Base-by-base conservation (phyloP, 1,284 basidiomycete genomes). In the Tilletia indica region DNA sequence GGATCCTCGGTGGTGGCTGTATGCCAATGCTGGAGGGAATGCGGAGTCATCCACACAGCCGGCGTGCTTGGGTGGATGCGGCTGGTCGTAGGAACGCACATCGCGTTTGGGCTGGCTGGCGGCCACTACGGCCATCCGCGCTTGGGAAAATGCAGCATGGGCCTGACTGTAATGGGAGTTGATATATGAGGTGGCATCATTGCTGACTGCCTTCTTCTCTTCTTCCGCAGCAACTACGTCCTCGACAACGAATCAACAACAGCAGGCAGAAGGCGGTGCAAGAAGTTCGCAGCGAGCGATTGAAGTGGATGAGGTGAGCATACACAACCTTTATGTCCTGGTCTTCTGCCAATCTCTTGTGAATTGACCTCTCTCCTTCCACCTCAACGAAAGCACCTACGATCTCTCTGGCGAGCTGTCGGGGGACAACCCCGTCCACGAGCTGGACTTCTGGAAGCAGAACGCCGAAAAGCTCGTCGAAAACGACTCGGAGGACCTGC, bases 361-460 rank as follows among this genome's bases (percentile, higher is more conserved):
- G 70, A 39, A 42, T 66, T 63, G 21, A 19, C 34, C 66, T 34
- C 8, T 36, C 2, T 14, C 49, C 39, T 36, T 72, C 31, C 70
- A 36, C 21, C 25, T 31, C 25, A 25, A 6, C 48, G 2, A 38
- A n/a, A 36, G 58, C 58, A 63, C 25, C 31, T 63, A 63, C 58
- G 58, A 63, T 11, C 87, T 90, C 38, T 93, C 92, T 0, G 95
- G 95, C 1, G 93, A 94, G 83, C 86, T 99, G 14, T 92, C 93
- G 4, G 98, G 94, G 93, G 91, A 93, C 5, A 81, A 77, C 54
- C 95, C 96, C 4, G 92, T 94, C 21, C 97, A 99, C 83, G 92
- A 94, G 82, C 93, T 92, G 6, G 96, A 94, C 68, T 99, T 99
- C 86, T 99, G 96, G 96, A 93, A 92, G 82, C 93, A 96, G 86